Evolutionary conservation across 2,329 filamentous ascomycete species (phyloP), one percentile per base, ranked within the genome.

Genomic region (Stemphylium beticola): DNA sequence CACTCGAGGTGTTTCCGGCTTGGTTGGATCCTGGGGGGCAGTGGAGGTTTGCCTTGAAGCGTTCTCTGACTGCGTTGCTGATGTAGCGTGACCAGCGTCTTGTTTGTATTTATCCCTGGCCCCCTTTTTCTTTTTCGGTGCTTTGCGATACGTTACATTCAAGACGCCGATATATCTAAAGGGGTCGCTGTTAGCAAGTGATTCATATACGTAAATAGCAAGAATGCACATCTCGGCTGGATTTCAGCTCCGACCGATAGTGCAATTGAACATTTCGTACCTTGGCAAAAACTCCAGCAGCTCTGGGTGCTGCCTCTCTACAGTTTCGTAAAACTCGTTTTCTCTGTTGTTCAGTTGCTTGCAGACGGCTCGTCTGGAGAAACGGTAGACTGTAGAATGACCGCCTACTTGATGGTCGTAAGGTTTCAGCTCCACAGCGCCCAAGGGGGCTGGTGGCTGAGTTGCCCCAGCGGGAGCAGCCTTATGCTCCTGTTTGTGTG

Each of bases 311-410:
- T 91, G 87, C 68, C 86, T 87, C 79, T 99, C 95, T 67, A 98
- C 91, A 49, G 89, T 95, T 77, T 99, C 95, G 76, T 99, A 99
- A 73, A 99, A 99, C 77, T 96, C 92, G 76, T 99, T 99, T 74
- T 99, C 95, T 69, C 93, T 86, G 74, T 96, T 99, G 76, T 96
- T 99, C 70, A 99, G 84, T 77, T 97, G 92, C 77, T 99, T 99
- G 82, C 95, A 99, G 10, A 99, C 93, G 51, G 95, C 95, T 67
- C 93, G 86, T 63, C 92, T 88, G 15, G 95, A 98, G 73, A 99
- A 98, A 37, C 93, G 89, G 84, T 96, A 99, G 32, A 99, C 85
- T 0, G 93, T 97, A 6, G 92, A 97, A 74, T 99, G 95, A 0
- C 95, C 95, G 54, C 95, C 95, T 50, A 99, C 95, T 77, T 99